These are phyloP conservation scores for Termitomyces sp. DNA, from an alignment of 768 basidiomycete species.

Conservation along the genomic window DNA sequence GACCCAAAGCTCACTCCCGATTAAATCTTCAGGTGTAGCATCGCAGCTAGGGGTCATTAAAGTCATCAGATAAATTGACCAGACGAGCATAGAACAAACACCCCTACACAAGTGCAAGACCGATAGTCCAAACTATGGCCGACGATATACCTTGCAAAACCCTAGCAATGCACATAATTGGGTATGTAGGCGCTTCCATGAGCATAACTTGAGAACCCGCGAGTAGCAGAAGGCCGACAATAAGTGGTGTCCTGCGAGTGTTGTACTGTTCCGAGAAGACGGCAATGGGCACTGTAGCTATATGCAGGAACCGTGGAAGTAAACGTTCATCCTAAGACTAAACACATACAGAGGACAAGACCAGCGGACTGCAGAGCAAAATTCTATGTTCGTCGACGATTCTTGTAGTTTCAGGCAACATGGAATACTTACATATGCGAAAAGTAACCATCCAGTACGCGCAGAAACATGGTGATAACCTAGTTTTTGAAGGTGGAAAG, in stretches of 20 bases:
- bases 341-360: conserved; percentile 44
- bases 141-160: conserved; percentile 59
- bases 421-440: conserved; percentile 45
- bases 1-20: conserved; percentile 41
- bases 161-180: conserved; percentile 56
- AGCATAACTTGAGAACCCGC: conserved; percentile 55
- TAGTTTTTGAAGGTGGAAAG: conserved; percentile 55
- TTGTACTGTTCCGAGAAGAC: conserved; percentile 50
- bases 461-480: conserved; percentile 43
- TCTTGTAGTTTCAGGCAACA: neutral
- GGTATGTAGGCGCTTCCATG: conserved; percentile 57
- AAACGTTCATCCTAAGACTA: neutral
- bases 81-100: neutral
- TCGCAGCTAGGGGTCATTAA: conserved; percentile 41
- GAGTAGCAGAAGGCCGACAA: conserved; percentile 47
- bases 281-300: conserved; percentile 58
- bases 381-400: neutral
- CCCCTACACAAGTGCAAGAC: conserved; percentile 52
- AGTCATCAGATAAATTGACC: too few species aligned
- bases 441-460: conserved; percentile 58
- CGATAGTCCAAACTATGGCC: conserved; percentile 60
- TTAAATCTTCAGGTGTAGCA: conserved; percentile 40
- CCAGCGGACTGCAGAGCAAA: conserved; percentile 44
- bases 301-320: neutral
- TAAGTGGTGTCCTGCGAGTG: conserved; percentile 43